Percentiles rank a stretch among this genome's conserved stretches.
Conservation (phyloP, 768 basidiomycete genomes). For the Phylloporus sp. region DNA sequence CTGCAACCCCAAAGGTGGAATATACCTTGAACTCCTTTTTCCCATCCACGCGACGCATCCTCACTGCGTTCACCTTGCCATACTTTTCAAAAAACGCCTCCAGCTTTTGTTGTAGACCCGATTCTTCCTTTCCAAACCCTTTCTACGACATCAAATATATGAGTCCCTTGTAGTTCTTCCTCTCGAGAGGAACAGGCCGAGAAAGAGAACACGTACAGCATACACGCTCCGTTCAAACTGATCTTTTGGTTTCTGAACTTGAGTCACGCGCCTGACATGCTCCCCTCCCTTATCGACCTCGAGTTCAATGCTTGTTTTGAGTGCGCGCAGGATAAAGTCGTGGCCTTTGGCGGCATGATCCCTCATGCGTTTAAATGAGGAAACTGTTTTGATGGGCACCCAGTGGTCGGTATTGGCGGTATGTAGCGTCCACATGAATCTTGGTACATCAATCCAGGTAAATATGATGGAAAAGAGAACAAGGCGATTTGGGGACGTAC, state of each 20-base stretch:
- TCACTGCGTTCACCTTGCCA: constrained; percentile 74
- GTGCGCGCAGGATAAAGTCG: constrained; percentile 67
- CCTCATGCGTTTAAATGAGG: constrained; percentile 94
- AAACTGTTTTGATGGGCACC: constrained; percentile 82
- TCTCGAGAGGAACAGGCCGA: background rate
- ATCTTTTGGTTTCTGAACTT: constrained; percentile 72
- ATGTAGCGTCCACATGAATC: constrained; percentile 95
- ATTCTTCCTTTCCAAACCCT: constrained; percentile 73
- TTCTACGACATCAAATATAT: constrained; percentile 49
- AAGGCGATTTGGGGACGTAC: constrained; percentile 33
- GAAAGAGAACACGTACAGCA: constrained; percentile 57
- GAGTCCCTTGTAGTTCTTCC: background rate
- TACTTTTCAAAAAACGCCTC: constrained; percentile 80
- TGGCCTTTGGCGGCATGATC: constrained; percentile 58
- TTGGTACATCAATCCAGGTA: constrained; percentile 23
- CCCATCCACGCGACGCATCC: constrained; percentile 79
- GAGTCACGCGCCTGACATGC: constrained; percentile 71
- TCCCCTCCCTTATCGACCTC: constrained; percentile 72
- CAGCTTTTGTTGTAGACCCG: constrained; percentile 63
- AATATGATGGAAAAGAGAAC: background rate
- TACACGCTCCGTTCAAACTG: constrained; percentile 85
- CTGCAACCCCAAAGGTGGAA: background rate
- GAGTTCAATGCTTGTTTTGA: constrained; percentile 52
- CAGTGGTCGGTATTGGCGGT: constrained; percentile 80
- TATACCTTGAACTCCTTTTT: constrained; percentile 85